A percentile compares a stretch with the other conserved stretches of the same genome.
phyloP scores from a whole-genome alignment of 345 rosid species.

The Mangifera indica region DNA sequence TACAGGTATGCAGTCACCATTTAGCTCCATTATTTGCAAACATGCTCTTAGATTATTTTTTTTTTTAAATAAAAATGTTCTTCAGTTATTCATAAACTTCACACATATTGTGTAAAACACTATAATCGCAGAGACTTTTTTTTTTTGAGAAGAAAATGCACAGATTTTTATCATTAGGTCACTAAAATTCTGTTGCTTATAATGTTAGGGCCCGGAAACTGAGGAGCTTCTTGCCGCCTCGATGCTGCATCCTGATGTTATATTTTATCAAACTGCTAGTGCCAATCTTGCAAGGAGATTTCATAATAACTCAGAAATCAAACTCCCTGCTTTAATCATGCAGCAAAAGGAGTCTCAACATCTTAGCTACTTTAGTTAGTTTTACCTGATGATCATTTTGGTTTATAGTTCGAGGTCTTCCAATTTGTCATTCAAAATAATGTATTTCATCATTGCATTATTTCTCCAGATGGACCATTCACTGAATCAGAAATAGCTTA shows the following conservation, averaged over 20 bases:
- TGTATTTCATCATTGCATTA: background rate
- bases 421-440: too few species aligned
- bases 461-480: background rate
- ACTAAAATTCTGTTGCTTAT: too few species aligned
- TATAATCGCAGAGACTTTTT: too few species aligned
- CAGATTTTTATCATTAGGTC: too few species aligned
- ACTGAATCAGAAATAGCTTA: background rate
- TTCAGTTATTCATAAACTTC: too few species aligned
- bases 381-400: too few species aligned
- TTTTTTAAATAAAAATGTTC: too few species aligned
- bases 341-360: background rate
- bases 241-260: background rate
- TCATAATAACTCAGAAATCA: background rate
- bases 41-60: too few species aligned
- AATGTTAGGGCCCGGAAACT: background rate
- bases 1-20: slow-evolving; percentile 2
- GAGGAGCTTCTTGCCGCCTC: background rate
- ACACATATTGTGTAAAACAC: background rate
- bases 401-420: background rate
- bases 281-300: slow-evolving; percentile 7
- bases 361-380: background rate
- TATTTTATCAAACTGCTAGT: slow-evolving; percentile 3
- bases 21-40: too few species aligned
- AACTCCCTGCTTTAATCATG: background rate
- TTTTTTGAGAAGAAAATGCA: too few species aligned